Conservation (phyloP, 2,329 filamentous ascomycete species). For the Cercospora zeae-maydis region DNA sequence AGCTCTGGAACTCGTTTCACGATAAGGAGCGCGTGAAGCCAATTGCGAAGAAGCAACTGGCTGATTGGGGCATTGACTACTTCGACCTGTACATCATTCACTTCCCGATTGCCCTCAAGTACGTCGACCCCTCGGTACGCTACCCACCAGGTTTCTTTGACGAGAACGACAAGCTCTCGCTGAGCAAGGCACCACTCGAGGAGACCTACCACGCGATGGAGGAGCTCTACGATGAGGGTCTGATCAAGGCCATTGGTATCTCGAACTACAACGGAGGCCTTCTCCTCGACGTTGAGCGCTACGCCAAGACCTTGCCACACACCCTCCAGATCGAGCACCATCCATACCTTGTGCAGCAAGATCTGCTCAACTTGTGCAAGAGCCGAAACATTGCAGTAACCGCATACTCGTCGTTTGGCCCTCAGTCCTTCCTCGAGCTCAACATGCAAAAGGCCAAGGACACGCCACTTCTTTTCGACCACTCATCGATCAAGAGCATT, state of each 20-base stretch:
- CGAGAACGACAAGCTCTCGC: constrained; percentile 61
- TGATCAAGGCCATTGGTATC: constrained; percentile 72
- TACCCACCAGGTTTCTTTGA: constrained; percentile 75
- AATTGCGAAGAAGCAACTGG: constrained; percentile 71
- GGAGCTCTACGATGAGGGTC: constrained; percentile 62
- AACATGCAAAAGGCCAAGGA: constrained; percentile 65
- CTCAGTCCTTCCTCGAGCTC: constrained; percentile 74
- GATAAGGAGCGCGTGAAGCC: constrained; percentile 71
- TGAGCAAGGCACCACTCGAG: constrained; percentile 68
- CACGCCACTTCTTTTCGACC: constrained; percentile 67
- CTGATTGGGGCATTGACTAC: constrained; percentile 82
- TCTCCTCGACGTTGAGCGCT: constrained; percentile 74
- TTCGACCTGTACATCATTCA: constrained; percentile 80
- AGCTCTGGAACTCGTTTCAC: constrained; percentile 84
- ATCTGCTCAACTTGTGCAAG: constrained; percentile 67
- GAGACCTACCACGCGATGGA: constrained; percentile 84
- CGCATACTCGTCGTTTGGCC: constrained; percentile 81
- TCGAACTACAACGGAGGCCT: constrained; percentile 78
- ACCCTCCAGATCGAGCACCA: constrained; percentile 88
- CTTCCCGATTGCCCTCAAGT: constrained; percentile 82
- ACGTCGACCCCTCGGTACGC: constrained; percentile 72
- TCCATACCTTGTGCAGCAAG: constrained; percentile 75
- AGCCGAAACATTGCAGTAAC: constrained; percentile 69
- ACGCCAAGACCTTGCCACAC: constrained; percentile 69
- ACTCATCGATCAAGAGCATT: constrained; percentile 61